phyloP scores from a whole-genome alignment of 106 monocot genomes.

The Acorus calamus region DNA sequence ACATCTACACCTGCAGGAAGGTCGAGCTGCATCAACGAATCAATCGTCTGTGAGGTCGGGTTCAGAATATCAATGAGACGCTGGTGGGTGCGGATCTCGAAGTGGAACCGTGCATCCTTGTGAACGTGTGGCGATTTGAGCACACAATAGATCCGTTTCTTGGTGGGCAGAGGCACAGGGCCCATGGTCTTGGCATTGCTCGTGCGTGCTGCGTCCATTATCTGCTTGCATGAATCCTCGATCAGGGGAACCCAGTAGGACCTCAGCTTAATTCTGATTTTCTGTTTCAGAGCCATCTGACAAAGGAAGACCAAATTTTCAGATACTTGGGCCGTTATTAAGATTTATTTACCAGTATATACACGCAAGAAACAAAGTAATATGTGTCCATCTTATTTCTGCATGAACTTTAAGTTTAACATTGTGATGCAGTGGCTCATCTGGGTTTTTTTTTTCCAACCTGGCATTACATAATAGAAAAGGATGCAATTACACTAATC shows the following conservation, averaged over 20 bases:
- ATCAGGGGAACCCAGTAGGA: slow-evolving; percentile 88
- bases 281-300: slow-evolving; percentile 70
- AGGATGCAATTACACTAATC: no score
- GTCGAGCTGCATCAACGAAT: slow-evolving; percentile 84
- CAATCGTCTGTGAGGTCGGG: slow-evolving; percentile 86
- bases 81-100: slow-evolving; percentile 89
- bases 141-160: slow-evolving; percentile 79
- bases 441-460: no score
- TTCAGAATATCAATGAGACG: slow-evolving; percentile 73
- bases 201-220: slow-evolving; percentile 76
- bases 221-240: slow-evolving; percentile 96
- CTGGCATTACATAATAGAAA: no score
- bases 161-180: slow-evolving; percentile 83
- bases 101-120: slow-evolving; percentile 92
- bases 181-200: slow-evolving; percentile 95
- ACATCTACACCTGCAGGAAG: slow-evolving; percentile 96
- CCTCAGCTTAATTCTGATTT: slow-evolving; percentile 89
- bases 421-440: no score
- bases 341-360: no score
- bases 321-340: neutral
- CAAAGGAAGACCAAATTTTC: neutral
- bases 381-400: no score
- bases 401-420: no score
- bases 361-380: no score
- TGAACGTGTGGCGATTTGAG: slow-evolving; percentile 95